A percentile compares a stretch with the other conserved stretches of the same genome.
These are phyloP conservation scores for Yamadazyma pseudoaaseri DNA, from an alignment of 1,139 yeast genomes.

Conservation along the genomic window DNA sequence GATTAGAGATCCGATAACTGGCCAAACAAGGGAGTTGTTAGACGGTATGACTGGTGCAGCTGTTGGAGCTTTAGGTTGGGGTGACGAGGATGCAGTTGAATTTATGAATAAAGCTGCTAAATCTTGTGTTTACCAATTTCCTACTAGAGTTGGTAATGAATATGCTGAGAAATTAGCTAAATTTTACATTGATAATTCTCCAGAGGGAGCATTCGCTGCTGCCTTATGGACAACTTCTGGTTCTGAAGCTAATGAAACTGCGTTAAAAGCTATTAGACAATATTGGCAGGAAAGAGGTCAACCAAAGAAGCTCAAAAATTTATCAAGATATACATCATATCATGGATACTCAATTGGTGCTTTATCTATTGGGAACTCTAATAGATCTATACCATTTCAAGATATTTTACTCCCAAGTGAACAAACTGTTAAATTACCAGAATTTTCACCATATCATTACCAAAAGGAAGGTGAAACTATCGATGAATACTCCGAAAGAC, in stretches of 20 bases:
- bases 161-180: conserved; percentile 51
- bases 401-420: conserved; percentile 41
- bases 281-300: conserved; percentile 53
- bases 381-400: conserved; percentile 40
- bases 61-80: conserved; percentile 61
- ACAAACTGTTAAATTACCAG: conserved; percentile 45
- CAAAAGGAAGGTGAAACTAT: conserved; percentile 45
- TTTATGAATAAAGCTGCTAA: conserved; percentile 50
- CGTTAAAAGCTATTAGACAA: conserved; percentile 55
- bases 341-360: conserved; percentile 62
- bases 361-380: conserved; percentile 45
- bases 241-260: conserved; percentile 61
- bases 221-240: conserved; percentile 62
- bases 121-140: conserved; percentile 44
- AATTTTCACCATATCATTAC: conserved; percentile 51
- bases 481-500: conserved; percentile 47
- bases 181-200: conserved; percentile 51
- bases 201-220: conserved; percentile 52
- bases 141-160: conserved; percentile 41
- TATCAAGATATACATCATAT: conserved; percentile 54
- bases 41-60: conserved; percentile 70
- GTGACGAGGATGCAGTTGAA: conserved; percentile 50
- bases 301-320: conserved; percentile 46
- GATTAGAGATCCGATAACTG: conserved; percentile 44
- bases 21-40: conserved; percentile 35